phyloP scores from a whole-genome alignment of 169 alveolate genomes.

The Cryptosporidium viatorum region DNA sequence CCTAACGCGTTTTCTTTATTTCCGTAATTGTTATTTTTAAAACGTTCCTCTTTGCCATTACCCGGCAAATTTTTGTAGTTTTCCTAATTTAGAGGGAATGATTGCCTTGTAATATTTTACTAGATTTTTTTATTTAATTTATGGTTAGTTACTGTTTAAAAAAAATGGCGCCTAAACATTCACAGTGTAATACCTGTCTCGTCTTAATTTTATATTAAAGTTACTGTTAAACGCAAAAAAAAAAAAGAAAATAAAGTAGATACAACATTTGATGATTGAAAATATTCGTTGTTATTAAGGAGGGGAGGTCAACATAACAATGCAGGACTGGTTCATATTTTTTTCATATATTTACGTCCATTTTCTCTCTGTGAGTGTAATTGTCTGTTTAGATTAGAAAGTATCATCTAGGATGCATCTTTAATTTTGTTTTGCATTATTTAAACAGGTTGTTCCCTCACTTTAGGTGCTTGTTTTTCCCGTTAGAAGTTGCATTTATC shows the following conservation, averaged over 20 bases:
- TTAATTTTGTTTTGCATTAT: too few relatives aligned
- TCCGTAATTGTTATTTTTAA: neutral
- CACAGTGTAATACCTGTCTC: neutral
- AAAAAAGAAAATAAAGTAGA: neutral
- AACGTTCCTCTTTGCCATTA: neutral
- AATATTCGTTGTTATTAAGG: neutral
- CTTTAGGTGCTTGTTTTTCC: neutral
- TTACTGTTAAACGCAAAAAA: neutral
- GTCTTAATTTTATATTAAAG: neutral
- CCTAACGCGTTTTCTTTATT: slow-evolving; percentile 24
- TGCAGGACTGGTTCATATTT: too few relatives aligned
- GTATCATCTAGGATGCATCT: too few relatives aligned
- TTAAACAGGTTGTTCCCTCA: too few relatives aligned
- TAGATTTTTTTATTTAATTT: neutral
- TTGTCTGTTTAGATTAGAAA: too few relatives aligned
- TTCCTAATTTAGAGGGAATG: slow-evolving; percentile 4
- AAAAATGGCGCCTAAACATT: neutral
- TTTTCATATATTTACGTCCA: too few relatives aligned
- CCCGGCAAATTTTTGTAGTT: slow-evolving; percentile 13
- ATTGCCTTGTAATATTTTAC: slow-evolving; percentile 20
- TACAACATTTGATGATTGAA: too few relatives aligned
- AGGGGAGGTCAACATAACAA: too few relatives aligned
- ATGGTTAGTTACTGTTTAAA: neutral
- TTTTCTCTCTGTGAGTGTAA: too few relatives aligned
- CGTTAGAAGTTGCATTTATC: too few relatives aligned